A percentile compares a stretch with the other conserved stretches of the same genome.
These are phyloP conservation scores for Paxillus ammoniavirescens DNA, from an alignment of 768 basidiomycete genomes.

Conservation along the genomic window DNA sequence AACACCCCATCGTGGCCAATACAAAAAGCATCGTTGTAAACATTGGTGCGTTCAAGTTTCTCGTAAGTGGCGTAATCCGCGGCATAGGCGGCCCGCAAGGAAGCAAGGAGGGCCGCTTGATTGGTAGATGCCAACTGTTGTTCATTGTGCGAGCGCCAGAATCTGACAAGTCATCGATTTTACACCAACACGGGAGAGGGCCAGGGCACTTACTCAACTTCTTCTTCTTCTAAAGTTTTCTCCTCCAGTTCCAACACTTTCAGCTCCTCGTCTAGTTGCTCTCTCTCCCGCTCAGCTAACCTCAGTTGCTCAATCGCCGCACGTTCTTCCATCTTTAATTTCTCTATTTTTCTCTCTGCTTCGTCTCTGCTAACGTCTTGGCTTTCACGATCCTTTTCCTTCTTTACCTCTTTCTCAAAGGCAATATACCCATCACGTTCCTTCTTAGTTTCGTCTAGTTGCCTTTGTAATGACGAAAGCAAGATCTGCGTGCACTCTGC, in stretches of 20 bases:
- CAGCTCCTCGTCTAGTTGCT: slow-evolving; percentile 72
- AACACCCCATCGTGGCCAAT: slow-evolving; percentile 94
- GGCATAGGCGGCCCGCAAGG: slow-evolving; percentile 74
- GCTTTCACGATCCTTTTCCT: slow-evolving; percentile 72
- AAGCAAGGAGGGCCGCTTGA: slow-evolving; percentile 66
- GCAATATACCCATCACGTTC: slow-evolving; percentile 92
- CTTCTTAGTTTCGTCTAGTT: slow-evolving; percentile 87
- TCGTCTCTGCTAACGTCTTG: slow-evolving; percentile 62
- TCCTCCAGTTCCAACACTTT: slow-evolving; percentile 73
- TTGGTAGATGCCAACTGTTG: slow-evolving; percentile 64
- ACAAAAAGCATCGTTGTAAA: slow-evolving; percentile 94
- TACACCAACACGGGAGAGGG: neutral
- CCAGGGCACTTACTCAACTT: slow-evolving; percentile 63
- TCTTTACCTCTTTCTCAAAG: slow-evolving; percentile 85
- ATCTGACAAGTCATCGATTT: slow-evolving; percentile 43
- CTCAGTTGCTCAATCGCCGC: slow-evolving; percentile 72
- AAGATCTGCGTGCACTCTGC: slow-evolving; percentile 89
- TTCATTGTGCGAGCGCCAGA: slow-evolving; percentile 79
- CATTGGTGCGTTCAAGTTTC: slow-evolving; percentile 87
- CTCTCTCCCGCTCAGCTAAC: slow-evolving; percentile 72
- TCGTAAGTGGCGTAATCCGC: slow-evolving; percentile 75
- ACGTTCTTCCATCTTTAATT: slow-evolving; percentile 65
- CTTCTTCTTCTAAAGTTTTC: slow-evolving; percentile 74
- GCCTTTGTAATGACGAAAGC: slow-evolving; percentile 68
- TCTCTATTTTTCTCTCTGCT: slow-evolving; percentile 70